A percentile compares a stretch with the other conserved stretches of the same genome.
These are phyloP conservation scores for Lobosporangium transversale DNA, from an alignment of 192 early-diverging fungal genomes.

Conservation along the genomic window DNA sequence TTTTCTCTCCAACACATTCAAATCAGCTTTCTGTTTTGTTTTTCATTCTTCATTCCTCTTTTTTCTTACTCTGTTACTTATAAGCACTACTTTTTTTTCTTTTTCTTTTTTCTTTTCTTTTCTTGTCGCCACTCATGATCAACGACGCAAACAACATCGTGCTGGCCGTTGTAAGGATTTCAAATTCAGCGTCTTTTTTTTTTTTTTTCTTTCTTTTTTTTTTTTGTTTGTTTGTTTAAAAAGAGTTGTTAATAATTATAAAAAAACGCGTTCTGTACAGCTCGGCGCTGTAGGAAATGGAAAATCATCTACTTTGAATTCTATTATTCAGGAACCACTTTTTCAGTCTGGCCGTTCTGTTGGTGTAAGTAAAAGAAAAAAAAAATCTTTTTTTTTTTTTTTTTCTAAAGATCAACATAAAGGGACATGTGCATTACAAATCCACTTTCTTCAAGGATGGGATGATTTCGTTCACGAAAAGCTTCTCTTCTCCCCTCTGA, in stretches of 20 bases:
- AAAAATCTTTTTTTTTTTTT: background rate
- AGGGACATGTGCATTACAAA: no score
- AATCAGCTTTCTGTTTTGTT: no score
- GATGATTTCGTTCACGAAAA: no score
- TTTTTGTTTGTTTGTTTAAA: no score
- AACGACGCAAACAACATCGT: slow-evolving; percentile 51
- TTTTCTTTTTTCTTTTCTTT: background rate
- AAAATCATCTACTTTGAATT: slow-evolving; percentile 63
- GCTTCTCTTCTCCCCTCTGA: no score
- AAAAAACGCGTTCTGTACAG: no score
- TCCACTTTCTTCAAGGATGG: no score
- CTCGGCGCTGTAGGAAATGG: slow-evolving; percentile 62
- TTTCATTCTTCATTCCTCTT: background rate
- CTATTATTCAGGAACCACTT: slow-evolving; percentile 57
- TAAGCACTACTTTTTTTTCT: background rate
- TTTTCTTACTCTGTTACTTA: no score
- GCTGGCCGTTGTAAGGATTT: slow-evolving; percentile 38
- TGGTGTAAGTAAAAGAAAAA: slow-evolving; percentile 35
- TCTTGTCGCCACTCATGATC: slow-evolving; percentile 14
- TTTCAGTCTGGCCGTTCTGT: slow-evolving; percentile 56
- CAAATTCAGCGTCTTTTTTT: no score
- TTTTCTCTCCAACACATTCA: no score
- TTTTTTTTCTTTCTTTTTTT: no score
- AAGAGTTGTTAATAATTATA: no score
- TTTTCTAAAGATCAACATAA: background rate